Evolutionary conservation across 805 yeast genomes (phyloP).

Genomic region (Candida sithepensis): DNA sequence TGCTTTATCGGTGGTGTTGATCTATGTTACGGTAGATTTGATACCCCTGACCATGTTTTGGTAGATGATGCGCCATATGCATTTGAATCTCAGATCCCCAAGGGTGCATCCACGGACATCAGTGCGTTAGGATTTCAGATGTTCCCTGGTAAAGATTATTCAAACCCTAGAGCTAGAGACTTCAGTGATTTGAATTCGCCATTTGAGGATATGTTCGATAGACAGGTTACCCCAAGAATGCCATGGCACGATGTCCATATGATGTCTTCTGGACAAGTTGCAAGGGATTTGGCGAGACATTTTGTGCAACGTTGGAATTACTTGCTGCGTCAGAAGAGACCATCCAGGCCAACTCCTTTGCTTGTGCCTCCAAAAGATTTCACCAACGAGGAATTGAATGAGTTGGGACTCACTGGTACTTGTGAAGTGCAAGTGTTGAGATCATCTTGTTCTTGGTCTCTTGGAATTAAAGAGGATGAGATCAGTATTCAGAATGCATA

Average conservation of each 20-base stretch:
- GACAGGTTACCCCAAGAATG: conserved; percentile 83
- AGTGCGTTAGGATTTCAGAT: conserved; percentile 45
- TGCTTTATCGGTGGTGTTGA: conserved; percentile 96
- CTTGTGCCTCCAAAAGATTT: conserved; percentile 91
- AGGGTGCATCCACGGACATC: conserved; percentile 12
- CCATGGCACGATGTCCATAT: conserved; percentile 99
- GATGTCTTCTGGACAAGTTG: conserved; percentile 92
- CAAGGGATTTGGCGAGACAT: conserved; percentile 88
- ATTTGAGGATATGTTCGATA: conserved; percentile 86
- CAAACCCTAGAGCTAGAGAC: conserved; percentile 91
- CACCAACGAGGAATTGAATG: conserved; percentile 63
- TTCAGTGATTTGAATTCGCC: conserved; percentile 80
- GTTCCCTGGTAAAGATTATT: conserved; percentile 96
- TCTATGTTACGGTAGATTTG: conserved; percentile 92
- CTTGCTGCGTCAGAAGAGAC: conserved; percentile 85
- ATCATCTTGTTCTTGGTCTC: conserved; percentile 90
- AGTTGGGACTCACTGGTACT: conserved; percentile 66
- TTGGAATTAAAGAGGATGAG: conserved; percentile 82
- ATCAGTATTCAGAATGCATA: conserved; percentile 92
- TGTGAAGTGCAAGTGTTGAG: conserved; percentile 90
- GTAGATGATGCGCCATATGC: conserved; percentile 59
- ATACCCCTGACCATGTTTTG: conserved; percentile 92
- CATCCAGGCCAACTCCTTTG: conserved; percentile 89
- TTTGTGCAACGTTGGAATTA: conserved; percentile 98
- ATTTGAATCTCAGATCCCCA: conserved; percentile 22